A percentile compares a stretch with the other conserved stretches of the same genome.
phyloP scores from a whole-genome alignment of 1,284 basidiomycete species.

The Papiliotrema fonsecae region DNA sequence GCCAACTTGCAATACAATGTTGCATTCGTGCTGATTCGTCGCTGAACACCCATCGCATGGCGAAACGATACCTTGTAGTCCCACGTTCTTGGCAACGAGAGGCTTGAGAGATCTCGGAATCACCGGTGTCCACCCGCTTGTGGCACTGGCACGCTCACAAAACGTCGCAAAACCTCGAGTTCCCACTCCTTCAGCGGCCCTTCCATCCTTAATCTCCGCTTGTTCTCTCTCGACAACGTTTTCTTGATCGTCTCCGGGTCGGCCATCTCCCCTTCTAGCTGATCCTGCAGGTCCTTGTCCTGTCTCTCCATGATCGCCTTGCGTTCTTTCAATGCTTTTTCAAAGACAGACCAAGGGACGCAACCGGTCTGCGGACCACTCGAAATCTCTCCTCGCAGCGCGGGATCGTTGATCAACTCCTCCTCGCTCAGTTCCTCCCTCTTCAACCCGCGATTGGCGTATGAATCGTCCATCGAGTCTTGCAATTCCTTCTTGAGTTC shows the following conservation, averaged over 20 bases:
- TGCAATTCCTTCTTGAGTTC: constrained; percentile 1
- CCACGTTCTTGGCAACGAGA: too few species aligned
- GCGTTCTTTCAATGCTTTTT: constrained; percentile 55
- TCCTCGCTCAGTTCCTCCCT: constrained; percentile 4
- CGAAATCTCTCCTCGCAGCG: neutral
- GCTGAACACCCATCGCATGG: too few species aligned
- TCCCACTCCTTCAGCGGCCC: constrained; percentile 5
- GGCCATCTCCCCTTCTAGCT: constrained; percentile 46
- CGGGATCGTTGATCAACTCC: neutral
- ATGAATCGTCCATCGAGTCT: constrained; percentile 9
- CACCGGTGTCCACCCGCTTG: neutral
- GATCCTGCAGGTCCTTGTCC: constrained; percentile 48
- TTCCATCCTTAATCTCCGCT: constrained; percentile 10
- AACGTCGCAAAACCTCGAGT: constrained; percentile 3
- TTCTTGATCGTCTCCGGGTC: constrained; percentile 25
- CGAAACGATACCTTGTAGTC: too few species aligned
- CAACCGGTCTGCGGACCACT: constrained; percentile 49
- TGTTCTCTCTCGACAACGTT: constrained; percentile 26
- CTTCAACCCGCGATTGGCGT: constrained; percentile 7
- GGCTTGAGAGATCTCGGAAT: too few species aligned
- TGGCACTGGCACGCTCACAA: constrained; percentile 1
- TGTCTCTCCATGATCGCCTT: constrained; percentile 42
- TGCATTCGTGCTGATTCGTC: too few species aligned
- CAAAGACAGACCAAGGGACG: constrained; percentile 74
- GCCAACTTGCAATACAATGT: too few species aligned